Evolutionary conservation across 192 early-diverging fungal species (phyloP).

Genomic region (Radiomyces spectabilis): DNA sequence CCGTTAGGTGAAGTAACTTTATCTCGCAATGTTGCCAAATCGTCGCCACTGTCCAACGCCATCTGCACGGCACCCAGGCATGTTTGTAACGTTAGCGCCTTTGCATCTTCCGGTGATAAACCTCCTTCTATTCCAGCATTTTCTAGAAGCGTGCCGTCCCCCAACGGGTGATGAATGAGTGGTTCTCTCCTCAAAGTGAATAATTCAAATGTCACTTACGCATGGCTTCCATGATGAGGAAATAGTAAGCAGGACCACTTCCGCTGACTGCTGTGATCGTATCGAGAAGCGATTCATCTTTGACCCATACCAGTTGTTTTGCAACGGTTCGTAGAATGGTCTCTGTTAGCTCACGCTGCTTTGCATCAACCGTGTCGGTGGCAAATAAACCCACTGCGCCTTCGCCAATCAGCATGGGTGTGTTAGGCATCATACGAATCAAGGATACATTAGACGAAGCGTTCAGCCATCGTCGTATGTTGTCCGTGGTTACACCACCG

Average conservation of each 20-base stretch:
- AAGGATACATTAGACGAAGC: background rate
- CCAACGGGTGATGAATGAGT: too few species aligned
- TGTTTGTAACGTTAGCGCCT: slow-evolving; percentile 75
- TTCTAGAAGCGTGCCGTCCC: too few species aligned
- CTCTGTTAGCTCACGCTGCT: slow-evolving; percentile 59
- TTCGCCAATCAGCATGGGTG: slow-evolving; percentile 78
- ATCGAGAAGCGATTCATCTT: slow-evolving; percentile 65
- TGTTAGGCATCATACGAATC: slow-evolving; percentile 88
- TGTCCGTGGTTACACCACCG: slow-evolving; percentile 66
- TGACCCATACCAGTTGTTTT: slow-evolving; percentile 71
- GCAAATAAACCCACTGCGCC: slow-evolving; percentile 82
- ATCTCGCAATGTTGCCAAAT: slow-evolving; percentile 53
- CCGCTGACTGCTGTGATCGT: slow-evolving; percentile 80
- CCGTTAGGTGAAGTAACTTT: slow-evolving; percentile 88
- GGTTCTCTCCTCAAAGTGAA: too few species aligned
- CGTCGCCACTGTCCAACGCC: slow-evolving; percentile 55
- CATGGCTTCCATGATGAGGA: slow-evolving; percentile 82
- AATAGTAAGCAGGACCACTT: slow-evolving; percentile 91
- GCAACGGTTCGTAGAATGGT: slow-evolving; percentile 63
- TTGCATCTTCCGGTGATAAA: slow-evolving; percentile 58
- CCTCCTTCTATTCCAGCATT: slow-evolving; percentile 65
- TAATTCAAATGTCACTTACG: too few species aligned
- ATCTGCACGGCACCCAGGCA: slow-evolving; percentile 86
- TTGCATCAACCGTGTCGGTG: slow-evolving; percentile 39
- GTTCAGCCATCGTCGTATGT: slow-evolving; percentile 60